Base-by-base conservation (phyloP, 164 flowering plant genomes). In the Stephania japonica region DNA sequence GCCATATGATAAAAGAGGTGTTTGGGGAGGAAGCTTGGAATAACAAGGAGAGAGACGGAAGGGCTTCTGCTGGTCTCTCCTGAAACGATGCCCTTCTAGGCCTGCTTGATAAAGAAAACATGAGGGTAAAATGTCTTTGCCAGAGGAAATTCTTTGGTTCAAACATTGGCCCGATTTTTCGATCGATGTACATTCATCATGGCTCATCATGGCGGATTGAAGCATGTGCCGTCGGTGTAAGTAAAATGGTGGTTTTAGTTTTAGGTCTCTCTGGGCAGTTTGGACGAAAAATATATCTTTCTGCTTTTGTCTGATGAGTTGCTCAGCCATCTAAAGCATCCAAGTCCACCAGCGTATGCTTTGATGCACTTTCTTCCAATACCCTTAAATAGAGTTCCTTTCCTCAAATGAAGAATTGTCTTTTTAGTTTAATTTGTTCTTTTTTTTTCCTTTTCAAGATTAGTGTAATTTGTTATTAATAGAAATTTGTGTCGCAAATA, bases 1-100 rank as follows among this genome's bases (percentile, higher is more conserved):
- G 81, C 82, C 85, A 79, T 67, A 78, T 89, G 89, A 89, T 89
- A 41, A 86, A 89, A 78, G 87, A 88, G 82, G 89, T 89, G 24
- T 87, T 90, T 70, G 88, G 95, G 32, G 84, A 80, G 19, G 89
- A 78, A 50, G 71, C 78, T 66, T 80, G 80, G 83, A 76, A 79
- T 66, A 69, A 70, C 68, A 79, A 77, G 49, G 72, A 69, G 27
- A 71, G 59, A 13, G 84, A 81, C 73, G 83, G 76, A 70, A 86
- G 69, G 74, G 71, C 70, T 68, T 75, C 69, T 69, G 73, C 50
- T 76, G 81, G 71, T 73, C 44, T 56, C 44, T 50, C 43, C 21
- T 41, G 14, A 21, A 16, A 32, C 16, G 47, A 65, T 65, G 24
- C 27, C 14, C 32, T 65, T 65, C 68, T 32, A 47, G 13, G 2